Conservation (phyloP, 768 basidiomycete genomes). For the Mycena polygramma region DNA sequence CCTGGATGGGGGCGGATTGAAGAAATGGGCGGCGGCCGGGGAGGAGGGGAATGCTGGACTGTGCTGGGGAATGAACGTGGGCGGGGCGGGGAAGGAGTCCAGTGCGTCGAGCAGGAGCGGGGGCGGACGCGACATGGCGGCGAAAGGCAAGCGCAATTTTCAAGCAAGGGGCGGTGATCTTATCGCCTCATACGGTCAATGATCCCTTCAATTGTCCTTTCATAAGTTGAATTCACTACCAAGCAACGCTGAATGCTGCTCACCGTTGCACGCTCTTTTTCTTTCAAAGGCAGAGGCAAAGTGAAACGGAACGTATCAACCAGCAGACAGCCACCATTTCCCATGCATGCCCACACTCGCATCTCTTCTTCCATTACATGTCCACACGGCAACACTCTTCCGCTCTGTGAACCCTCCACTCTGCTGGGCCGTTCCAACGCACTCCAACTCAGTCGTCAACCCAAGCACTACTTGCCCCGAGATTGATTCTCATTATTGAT, state of each 20-base stretch:
- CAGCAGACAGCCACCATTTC: neutral
- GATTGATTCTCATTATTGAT: neutral
- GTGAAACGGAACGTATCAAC: too few relatives aligned
- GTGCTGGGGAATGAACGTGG: conserved; percentile 56
- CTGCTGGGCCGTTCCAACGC: too few relatives aligned
- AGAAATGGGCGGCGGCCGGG: conserved; percentile 49
- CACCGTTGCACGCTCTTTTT: too few relatives aligned
- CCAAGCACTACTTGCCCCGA: neutral
- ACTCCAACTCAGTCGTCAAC: too few relatives aligned
- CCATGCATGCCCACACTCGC: neutral
- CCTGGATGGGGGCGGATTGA: conserved; percentile 68
- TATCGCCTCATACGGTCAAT: neutral
- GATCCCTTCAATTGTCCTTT: neutral
- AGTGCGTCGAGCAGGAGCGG: conserved; percentile 35
- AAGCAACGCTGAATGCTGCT: too few relatives aligned
- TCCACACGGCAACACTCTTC: too few relatives aligned
- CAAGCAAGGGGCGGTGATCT: neutral
- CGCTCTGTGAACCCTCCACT: too few relatives aligned
- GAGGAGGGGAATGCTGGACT: conserved; percentile 38
- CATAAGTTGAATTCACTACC: neutral
- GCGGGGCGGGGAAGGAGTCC: conserved; percentile 57
- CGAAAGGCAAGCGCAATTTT: neutral
- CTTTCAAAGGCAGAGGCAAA: too few relatives aligned
- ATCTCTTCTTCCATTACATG: neutral
- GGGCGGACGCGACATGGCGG: conserved; percentile 5